A percentile compares a stretch with the other conserved stretches of the same genome.
Evolutionary conservation across 176 grass and related monocot species (phyloP).

Genomic region (Tuctoria greenei): DNA sequence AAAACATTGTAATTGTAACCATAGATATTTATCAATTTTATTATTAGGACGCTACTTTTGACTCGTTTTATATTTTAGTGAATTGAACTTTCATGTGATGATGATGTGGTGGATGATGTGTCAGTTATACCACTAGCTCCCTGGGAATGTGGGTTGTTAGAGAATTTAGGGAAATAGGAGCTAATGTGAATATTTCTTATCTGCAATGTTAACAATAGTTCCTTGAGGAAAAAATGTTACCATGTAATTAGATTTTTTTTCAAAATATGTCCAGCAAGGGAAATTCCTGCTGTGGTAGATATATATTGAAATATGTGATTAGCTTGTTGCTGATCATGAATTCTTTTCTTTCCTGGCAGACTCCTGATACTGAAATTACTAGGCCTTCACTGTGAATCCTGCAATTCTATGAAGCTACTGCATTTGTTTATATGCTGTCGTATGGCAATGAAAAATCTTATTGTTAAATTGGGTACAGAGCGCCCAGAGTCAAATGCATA

Average conservation of each 20-base stretch:
- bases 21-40: not conserved
- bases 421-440: constrained; percentile 78
- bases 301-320: not conserved
- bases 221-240: too few relatives aligned
- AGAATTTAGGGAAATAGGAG: constrained; percentile 1
- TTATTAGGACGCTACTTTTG: not conserved
- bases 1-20: constrained; percentile 20
- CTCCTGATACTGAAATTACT: constrained; percentile 58
- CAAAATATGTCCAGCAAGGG: too few relatives aligned
- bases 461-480: constrained; percentile 53
- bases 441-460: constrained; percentile 72
- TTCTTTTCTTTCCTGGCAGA: constrained; percentile 52
- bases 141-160: constrained; percentile 18
- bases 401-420: constrained; percentile 47
- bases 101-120: not conserved
- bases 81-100: constrained; percentile 4
- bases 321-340: constrained; percentile 21
- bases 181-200: constrained; percentile 12
- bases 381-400: constrained; percentile 41
- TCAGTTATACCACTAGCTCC: not conserved
- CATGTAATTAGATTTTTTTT: not conserved
- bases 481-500: constrained; percentile 40
- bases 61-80: not conserved
- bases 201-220: not conserved
- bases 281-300: too few relatives aligned